Evolutionary conservation across 371 early-diverging fungal genomes (phyloP).

Genomic region (Apophysomyces trapeziformis): DNA sequence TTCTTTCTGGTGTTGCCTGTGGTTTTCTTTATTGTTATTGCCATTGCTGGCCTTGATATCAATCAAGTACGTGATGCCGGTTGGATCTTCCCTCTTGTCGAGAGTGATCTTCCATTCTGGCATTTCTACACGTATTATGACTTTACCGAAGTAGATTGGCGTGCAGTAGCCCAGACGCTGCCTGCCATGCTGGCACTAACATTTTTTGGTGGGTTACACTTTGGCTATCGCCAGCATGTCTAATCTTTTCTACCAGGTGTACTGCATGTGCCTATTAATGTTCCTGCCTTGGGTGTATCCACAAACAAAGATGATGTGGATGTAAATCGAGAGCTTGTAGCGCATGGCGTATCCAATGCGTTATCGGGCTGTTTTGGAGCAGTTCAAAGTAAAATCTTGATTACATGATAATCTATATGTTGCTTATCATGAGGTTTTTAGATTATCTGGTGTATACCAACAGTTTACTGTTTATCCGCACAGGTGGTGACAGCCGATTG

Average conservation of each 20-base stretch:
- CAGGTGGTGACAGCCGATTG: slow-evolving; percentile 88
- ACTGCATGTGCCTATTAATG: slow-evolving; percentile 94
- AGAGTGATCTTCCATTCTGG: slow-evolving; percentile 79
- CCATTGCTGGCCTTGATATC: slow-evolving; percentile 63
- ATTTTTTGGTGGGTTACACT: slow-evolving; percentile 75
- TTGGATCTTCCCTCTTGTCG: slow-evolving; percentile 88
- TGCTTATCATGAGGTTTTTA: slow-evolving; percentile 15
- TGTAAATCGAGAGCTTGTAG: slow-evolving; percentile 92
- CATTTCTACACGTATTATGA: slow-evolving; percentile 85
- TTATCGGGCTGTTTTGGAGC: slow-evolving; percentile 78
- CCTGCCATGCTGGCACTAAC: slow-evolving; percentile 93
- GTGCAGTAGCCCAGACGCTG: slow-evolving; percentile 71
- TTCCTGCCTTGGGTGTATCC: slow-evolving; percentile 92
- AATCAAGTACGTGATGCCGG: slow-evolving; percentile 72
- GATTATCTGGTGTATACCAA: slow-evolving; percentile 91
- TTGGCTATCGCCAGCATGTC: not conserved
- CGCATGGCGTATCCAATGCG: slow-evolving; percentile 92
- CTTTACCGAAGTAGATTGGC: slow-evolving; percentile 76
- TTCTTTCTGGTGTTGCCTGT: slow-evolving; percentile 86
- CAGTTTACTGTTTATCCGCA: slow-evolving; percentile 88
- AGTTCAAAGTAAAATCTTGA: slow-evolving; percentile 70
- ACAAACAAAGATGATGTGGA: slow-evolving; percentile 85
- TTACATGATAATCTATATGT: not conserved
- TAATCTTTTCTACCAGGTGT: slow-evolving; percentile 50
- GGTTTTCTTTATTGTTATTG: slow-evolving; percentile 73